Conservation (phyloP, 345 rosid species). For the Microcos paniculata region DNA sequence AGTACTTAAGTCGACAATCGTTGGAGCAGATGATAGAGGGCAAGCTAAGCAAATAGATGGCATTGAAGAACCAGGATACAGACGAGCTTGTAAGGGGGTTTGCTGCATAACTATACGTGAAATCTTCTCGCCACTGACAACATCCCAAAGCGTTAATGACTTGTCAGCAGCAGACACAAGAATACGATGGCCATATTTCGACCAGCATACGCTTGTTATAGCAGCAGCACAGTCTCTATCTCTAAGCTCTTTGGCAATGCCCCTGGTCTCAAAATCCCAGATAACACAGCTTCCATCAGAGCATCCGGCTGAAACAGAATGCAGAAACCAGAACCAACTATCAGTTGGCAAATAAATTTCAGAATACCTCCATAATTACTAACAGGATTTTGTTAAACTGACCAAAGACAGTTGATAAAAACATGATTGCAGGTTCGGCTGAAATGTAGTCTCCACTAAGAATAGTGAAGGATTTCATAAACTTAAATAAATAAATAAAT, state of each 20-base stretch:
- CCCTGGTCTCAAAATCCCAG: slow-evolving; percentile 98
- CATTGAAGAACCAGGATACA: slow-evolving; percentile 80
- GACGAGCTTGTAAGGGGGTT: slow-evolving; percentile 79
- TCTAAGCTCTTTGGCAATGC: slow-evolving; percentile 86
- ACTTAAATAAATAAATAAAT: background rate
- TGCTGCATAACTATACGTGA: slow-evolving; percentile 64
- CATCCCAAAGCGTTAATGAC: slow-evolving; percentile 94
- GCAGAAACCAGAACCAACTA: slow-evolving; percentile 16
- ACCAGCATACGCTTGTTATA: slow-evolving; percentile 93
- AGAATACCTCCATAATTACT: background rate
- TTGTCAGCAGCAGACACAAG: slow-evolving; percentile 97
- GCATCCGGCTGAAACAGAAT: slow-evolving; percentile 75
- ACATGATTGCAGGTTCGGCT: background rate
- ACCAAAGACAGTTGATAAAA: background rate
- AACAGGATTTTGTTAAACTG: background rate
- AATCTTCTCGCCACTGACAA: slow-evolving; percentile 65
- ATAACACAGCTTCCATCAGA: slow-evolving; percentile 88
- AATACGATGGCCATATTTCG: slow-evolving; percentile 82
- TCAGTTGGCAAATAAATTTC: background rate
- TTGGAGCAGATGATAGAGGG: slow-evolving; percentile 93
- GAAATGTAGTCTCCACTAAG: background rate
- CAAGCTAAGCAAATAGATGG: slow-evolving; percentile 84
- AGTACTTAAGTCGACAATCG: slow-evolving; percentile 73
- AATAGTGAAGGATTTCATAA: background rate
- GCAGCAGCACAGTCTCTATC: slow-evolving; percentile 77